phyloP scores from a whole-genome alignment of 345 rosid genomes.

The Lenwebbia sp. region DNA sequence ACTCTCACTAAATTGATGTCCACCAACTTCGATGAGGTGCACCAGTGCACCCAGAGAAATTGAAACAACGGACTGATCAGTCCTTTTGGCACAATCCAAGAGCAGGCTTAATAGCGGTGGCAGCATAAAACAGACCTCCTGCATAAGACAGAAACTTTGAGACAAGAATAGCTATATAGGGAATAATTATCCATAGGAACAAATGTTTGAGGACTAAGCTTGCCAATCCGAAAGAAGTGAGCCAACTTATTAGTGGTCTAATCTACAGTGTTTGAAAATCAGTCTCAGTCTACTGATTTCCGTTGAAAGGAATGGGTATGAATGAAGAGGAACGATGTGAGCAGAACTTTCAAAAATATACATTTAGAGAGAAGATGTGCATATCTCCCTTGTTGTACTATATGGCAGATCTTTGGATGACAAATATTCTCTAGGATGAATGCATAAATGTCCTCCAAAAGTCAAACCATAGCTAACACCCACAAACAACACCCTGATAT shows the following conservation, averaged over 20 bases:
- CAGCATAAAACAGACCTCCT: constrained; percentile 99
- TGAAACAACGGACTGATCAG: constrained; percentile 96
- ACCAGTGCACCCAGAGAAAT: constrained; percentile 92
- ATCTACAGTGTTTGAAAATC: background rate
- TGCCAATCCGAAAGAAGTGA: background rate
- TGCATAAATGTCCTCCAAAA: background rate
- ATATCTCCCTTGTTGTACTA: background rate
- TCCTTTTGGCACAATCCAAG: constrained; percentile 90
- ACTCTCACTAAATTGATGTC: constrained; percentile 88
- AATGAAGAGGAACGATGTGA: background rate
- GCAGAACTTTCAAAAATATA: background rate
- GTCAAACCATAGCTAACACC: background rate
- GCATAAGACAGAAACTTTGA: constrained; percentile 6
- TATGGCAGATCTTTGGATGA: background rate
- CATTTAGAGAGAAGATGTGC: background rate
- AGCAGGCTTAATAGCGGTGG: constrained; percentile 90
- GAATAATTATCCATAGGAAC: background rate
- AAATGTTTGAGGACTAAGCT: background rate
- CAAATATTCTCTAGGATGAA: background rate
- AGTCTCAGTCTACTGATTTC: background rate
- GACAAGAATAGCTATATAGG: background rate
- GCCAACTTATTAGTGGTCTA: background rate
- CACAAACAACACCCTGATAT: background rate
- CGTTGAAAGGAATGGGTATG: background rate
- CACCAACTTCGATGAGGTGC: constrained; percentile 98